Base-by-base conservation (phyloP, 768 basidiomycete genomes). In the Lactarius sp. region DNA sequence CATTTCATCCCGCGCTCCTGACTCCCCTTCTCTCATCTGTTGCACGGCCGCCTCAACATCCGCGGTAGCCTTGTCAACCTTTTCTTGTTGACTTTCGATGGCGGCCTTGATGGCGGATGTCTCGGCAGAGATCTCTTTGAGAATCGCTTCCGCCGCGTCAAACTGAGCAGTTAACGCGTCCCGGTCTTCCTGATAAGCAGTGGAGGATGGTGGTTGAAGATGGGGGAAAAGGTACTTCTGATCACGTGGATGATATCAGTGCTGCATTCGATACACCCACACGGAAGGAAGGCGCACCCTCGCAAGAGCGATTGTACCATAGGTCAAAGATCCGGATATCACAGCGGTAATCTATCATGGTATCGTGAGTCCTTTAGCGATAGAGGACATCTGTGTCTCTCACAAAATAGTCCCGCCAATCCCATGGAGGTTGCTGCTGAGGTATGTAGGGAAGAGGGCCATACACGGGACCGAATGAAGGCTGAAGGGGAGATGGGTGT, bases 391-490 rank as follows among this genome's bases (percentile, higher is more conserved):
- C 52, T 55, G 68, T 36, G 31, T 56, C 20, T 78, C 91, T 71
- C 71, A 95, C 94, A 73, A 98, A 99, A 74, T 96, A 93, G 76
- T 99, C 97, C 62, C 95, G 81, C 97, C 97, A 99, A 74, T 98
- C 96, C 83, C 91, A 86, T 62, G 77, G 79, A 9, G 82, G 84
- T 27, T 76, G 70, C 31, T 75, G 75, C 16, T 79, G 79, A 66
- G 81, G 75, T 34, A 72, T 71, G 70, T 76, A 79, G 16, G 76
- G 72, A 65, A 78, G 75, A 20, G 79, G 75, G 2, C 74, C 77
- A 74, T 85, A 88, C 1, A 73, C 70, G 53, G 79, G 69, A 59
- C 74, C 63, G 70, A 82, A 82, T 1, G 69, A 55, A 22, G 69
- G 62, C 56, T 71, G 70, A 10, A 62, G 13, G 37, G 39, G 63